Base-by-base conservation (phyloP, 169 alveolate genomes). In the Cystoisospora suis region DNA sequence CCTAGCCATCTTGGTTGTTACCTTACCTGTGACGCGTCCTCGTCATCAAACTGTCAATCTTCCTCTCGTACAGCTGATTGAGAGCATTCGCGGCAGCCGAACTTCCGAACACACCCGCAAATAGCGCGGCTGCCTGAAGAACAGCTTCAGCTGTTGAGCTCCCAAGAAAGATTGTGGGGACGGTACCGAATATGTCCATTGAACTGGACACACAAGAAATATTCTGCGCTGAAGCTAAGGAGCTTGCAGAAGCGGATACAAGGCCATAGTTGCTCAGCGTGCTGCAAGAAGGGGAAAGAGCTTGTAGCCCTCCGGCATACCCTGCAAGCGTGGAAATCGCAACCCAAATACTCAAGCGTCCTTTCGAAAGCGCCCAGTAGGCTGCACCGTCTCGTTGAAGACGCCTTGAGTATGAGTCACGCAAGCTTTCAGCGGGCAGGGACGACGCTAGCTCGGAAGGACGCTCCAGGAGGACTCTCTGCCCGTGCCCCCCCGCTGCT, bases 81-180 rank as follows among this genome's bases (percentile, higher is more conserved):
- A 86, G 44, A 5, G 92, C 81, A 29, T 81, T 75, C 40, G 94
- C 92, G n/a, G 87, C 59, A 20, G 94, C 94, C 15, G 91, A 70
- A 34, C 87, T 20, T 38, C 77, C 36, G 36, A 72, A 75, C 29
- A 86, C 86, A 0, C 94, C 94, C 0, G 53, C 56, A 59, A 88
- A 72, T 15, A 88, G 59, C 38, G 88, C 92, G 17, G 42, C 46
- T 12, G 61, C 90, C 20, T 45, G 46, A 4, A 45, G 53, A 44
- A 34, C 47, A 29, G 45, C 36, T 27, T 20, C 75, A n/a, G 77
- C 89, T 29, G 79, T 56, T 58, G 58, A 15, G 2, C 27, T 36
- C 38, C 59, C 89, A 12, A 40, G 29, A n/a, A 46, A 17, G 46
- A 46, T 69, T 0, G 87, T 69, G 34, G 87, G 32, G 34, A 46